Evolutionary conservation across 2,329 filamentous ascomycete species (phyloP).

Genomic region (Pleoardoris graminearum): DNA sequence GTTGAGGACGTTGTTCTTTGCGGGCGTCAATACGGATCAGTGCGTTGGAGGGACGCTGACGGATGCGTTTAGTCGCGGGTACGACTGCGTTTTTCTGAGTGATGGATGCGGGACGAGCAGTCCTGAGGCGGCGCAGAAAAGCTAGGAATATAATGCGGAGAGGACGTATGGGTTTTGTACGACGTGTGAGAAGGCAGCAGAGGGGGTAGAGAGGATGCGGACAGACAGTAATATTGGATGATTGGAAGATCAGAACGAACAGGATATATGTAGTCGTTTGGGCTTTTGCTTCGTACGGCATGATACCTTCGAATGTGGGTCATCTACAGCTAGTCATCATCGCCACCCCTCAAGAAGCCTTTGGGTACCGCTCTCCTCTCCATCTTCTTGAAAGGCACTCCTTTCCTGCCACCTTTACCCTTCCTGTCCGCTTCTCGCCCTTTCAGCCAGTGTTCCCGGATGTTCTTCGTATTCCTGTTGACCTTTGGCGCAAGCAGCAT

Average conservation of each 20-base stretch:
- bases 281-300: too few species aligned
- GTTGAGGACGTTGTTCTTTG: slow-evolving; percentile 47
- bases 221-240: background rate
- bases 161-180: slow-evolving; percentile 48
- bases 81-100: slow-evolving; percentile 47
- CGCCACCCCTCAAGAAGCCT: slow-evolving; percentile 37
- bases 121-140: slow-evolving; percentile 44
- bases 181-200: slow-evolving; percentile 40
- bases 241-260: too few species aligned
- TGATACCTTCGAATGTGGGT: too few species aligned
- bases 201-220: slow-evolving; percentile 21
- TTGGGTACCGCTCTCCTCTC: slow-evolving; percentile 34
- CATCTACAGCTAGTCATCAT: slow-evolving; percentile 16
- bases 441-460: slow-evolving; percentile 50
- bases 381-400: slow-evolving; percentile 27
- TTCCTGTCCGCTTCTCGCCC: slow-evolving; percentile 42
- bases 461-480: slow-evolving; percentile 37
- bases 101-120: slow-evolving; percentile 48
- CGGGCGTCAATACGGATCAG: slow-evolving; percentile 51
- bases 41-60: slow-evolving; percentile 49
- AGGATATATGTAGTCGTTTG: too few species aligned
- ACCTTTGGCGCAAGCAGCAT: slow-evolving; percentile 51
- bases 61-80: slow-evolving; percentile 49
- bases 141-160: slow-evolving; percentile 47
- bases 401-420: slow-evolving; percentile 21